These are phyloP conservation scores for Bacterosira constricta DNA, from an alignment of 108 stramenopile genomes.

Conservation along the genomic window DNA sequence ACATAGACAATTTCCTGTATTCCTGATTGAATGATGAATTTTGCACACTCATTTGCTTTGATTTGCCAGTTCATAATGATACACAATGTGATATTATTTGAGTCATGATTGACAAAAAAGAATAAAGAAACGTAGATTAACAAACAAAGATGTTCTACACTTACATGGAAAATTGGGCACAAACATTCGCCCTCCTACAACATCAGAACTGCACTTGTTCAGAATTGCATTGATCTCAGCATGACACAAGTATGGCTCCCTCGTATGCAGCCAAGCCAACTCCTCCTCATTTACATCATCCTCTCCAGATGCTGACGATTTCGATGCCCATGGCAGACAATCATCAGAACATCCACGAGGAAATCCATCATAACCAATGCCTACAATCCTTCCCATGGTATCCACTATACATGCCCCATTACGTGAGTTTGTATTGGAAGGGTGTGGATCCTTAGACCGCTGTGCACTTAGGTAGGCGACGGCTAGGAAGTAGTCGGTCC, in stretches of 20 bases:
- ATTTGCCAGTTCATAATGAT: too few relatives aligned
- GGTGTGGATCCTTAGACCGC: conserved; percentile 96
- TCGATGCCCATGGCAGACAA: conserved; percentile 81
- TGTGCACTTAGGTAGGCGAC: conserved; percentile 87
- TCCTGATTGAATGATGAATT: conserved; percentile 95
- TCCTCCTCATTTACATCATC: conserved; percentile 2
- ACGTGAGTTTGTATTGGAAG: conserved; percentile 51
- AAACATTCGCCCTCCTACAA: conserved; percentile 76
- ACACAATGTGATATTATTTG: too few relatives aligned
- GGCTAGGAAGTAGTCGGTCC: conserved; percentile 98
- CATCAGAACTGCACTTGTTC: conserved; percentile 79
- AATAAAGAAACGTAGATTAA: neutral
- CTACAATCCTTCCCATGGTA: conserved; percentile 87
- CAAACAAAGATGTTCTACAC: too few relatives aligned
- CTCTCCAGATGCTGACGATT: neutral
- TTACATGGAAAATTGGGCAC: conserved; percentile 88
- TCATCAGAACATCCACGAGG: conserved; percentile 92
- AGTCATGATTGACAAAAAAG: too few relatives aligned
- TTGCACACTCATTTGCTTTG: conserved; percentile 92
- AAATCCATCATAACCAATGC: conserved; percentile 98
- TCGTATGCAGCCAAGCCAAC: conserved; percentile 76
- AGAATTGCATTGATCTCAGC: conserved; percentile 86
- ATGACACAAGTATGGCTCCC: conserved; percentile 92
- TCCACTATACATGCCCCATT: conserved; percentile 84
- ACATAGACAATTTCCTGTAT: conserved; percentile 89